Base-by-base conservation (phyloP, 768 basidiomycete species). In the Tricholoma furcatifolium region DNA sequence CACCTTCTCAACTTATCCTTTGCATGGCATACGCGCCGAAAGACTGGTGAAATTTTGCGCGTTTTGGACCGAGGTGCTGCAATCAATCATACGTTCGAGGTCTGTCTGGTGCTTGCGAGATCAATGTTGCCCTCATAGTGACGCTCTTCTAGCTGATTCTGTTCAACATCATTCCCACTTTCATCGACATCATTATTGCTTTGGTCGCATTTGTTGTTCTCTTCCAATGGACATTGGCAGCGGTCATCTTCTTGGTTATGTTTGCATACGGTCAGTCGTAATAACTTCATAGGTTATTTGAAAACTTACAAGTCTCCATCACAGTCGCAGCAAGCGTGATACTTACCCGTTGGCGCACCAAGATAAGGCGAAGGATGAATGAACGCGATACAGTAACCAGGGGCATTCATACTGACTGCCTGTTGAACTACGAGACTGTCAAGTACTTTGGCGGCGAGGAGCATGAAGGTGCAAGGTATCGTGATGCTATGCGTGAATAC, bases 401-500 rank as follows among this genome's bases (percentile, higher is more conserved):
- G 35, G 89, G 87, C 8, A 93, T 93, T 47, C 87, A 91, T 58
- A 86, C 88, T 4, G 91, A 93, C 61, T 84, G 83, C 60, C 69
- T 92, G 24, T 77, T 91, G 47, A 89, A 89, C 63, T 90, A 89
- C 55, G 88, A 89, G 67, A 92, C 91, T 4, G 87, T 93, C 60
- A 94, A 91, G 67, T 91, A 91, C 65, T 94, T 93, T 65, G 84
- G 83, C n/a, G 88, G 91, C 14, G 93, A 96, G 67, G 77, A 81
- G 20, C 83, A 92, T 60, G 93, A 95, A 64, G 79, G 78, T 15
- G 74, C 76, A 39, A 78, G 93, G 27, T 93, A 92, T 62, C 66
- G 73, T 10, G 78, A 85, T 12, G 89, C 92, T 2, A 78, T 95
- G 55, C 66, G 74, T 14, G 77, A 85, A 48, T 93, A 92, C 60